Percentiles rank a stretch among this genome's conserved stretches.
Evolutionary conservation across 2,329 filamentous ascomycete species (phyloP).

Genomic region (Stenocarpella maydis): DNA sequence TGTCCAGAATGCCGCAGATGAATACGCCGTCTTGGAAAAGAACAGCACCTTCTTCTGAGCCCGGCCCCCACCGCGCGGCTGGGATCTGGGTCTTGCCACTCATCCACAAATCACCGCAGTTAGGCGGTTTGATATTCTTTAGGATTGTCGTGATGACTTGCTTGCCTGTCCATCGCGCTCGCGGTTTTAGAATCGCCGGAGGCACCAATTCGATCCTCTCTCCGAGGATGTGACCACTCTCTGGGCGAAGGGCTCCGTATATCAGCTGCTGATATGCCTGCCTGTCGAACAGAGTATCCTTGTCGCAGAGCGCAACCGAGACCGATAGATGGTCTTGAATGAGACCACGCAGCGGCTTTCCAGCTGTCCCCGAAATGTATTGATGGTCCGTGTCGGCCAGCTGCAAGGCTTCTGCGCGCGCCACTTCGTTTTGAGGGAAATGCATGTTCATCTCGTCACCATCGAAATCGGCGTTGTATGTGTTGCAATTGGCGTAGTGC

Average conservation of each 20-base stretch:
- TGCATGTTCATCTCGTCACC: slow-evolving; percentile 99
- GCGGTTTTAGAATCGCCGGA: slow-evolving; percentile 84
- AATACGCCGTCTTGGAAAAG: slow-evolving; percentile 88
- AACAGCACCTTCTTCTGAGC: slow-evolving; percentile 81
- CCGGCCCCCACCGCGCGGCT: slow-evolving; percentile 78
- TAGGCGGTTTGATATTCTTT: slow-evolving; percentile 85
- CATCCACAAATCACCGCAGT: slow-evolving; percentile 80
- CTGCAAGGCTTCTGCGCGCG: slow-evolving; percentile 88
- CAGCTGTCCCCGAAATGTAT: slow-evolving; percentile 91
- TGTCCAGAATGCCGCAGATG: slow-evolving; percentile 91
- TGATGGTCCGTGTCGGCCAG: slow-evolving; percentile 98
- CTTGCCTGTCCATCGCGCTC: slow-evolving; percentile 90
- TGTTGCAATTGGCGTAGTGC: slow-evolving; percentile 99
- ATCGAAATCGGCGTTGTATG: slow-evolving; percentile 99
- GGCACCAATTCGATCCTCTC: slow-evolving; percentile 83
- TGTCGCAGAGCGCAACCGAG: slow-evolving; percentile 87
- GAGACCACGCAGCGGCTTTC: slow-evolving; percentile 91
- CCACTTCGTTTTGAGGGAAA: slow-evolving; percentile 96
- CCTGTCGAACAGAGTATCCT: slow-evolving; percentile 88
- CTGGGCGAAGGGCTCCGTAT: slow-evolving; percentile 87
- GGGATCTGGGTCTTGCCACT: slow-evolving; percentile 81
- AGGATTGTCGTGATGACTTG: slow-evolving; percentile 93
- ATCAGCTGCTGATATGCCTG: slow-evolving; percentile 94
- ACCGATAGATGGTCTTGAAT: slow-evolving; percentile 99
- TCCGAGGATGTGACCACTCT: slow-evolving; percentile 85